Base-by-base conservation (phyloP, 208 protist species). In the Trypanosoma avium region DNA sequence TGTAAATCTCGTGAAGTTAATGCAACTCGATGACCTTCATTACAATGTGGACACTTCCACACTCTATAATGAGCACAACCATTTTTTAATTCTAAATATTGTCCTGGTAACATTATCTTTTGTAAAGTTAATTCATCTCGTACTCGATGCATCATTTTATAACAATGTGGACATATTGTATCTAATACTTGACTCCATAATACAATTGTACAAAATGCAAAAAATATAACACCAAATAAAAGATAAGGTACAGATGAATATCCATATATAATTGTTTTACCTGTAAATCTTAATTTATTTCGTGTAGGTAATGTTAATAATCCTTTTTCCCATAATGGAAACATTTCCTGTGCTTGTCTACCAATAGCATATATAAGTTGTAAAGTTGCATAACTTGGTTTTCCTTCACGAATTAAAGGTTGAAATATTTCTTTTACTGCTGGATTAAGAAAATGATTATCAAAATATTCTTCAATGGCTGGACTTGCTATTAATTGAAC, bases 281-380 rank as follows among this genome's bases (percentile, higher is more conserved):
- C 71, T 1, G 70, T 73, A 48, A 86, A 82, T 32, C 83, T 82
- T 0, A 87, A 76, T 49, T 86, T 79, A 66, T 94, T 94, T n/a
- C 85, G 79, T 40, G 67, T 73, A 4, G 74, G 83, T 57, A 89
- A 61, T 4, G 84, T 30, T 8, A 93, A 49, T n/a, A 92, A 27
- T 12, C 81, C 80, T 4, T 62, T 56, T 52, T 87, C 67, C 88
- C 88, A 94, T 30, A 62, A 38, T 1, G 50, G 65, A 35, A 82
- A 81, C 84, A 92, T 89, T 62, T 94, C 88, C 52, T 88, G 81
- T 26, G 83, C 82, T 59, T 94, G 88, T 9, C 88, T 82, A 9
- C 85, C 88, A 32, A 94, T 88, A 12, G 88, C 85, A 69, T 94
- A 92, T 24, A 94, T 83, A n/a, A 92, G 75, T 71, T 94, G 88